Percentiles rank a stretch among this genome's conserved stretches.
phyloP scores from a whole-genome alignment of 345 rosid species.

The Gynandropsis gynandra region DNA sequence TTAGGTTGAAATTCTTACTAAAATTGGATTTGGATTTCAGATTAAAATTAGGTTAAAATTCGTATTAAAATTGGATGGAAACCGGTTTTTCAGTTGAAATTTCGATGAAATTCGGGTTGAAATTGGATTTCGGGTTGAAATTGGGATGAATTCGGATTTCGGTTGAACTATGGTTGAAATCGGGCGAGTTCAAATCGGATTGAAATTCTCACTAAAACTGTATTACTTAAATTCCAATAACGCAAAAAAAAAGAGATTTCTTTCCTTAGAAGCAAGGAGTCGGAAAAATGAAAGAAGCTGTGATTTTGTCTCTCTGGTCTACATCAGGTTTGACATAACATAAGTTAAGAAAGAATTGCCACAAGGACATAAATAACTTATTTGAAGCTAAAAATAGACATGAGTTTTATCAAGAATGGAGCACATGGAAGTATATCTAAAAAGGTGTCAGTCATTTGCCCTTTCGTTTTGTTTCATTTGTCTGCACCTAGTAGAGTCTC shows the following conservation, averaged over 20 bases:
- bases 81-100: too few relatives aligned
- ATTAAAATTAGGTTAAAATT: too few relatives aligned
- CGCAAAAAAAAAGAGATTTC: slow-evolving; percentile 6
- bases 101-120: too few relatives aligned
- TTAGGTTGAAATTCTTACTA: too few relatives aligned
- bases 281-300: background rate
- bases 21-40: too few relatives aligned
- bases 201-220: too few relatives aligned
- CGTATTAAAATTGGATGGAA: too few relatives aligned
- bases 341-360: background rate
- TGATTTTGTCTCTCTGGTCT: background rate
- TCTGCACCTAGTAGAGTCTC: slow-evolving; percentile 48
- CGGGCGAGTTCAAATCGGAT: too few relatives aligned
- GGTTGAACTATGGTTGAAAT: too few relatives aligned
- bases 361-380: background rate
- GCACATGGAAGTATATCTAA: slow-evolving; percentile 14
- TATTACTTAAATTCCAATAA: background rate
- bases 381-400: slow-evolving; percentile 2
- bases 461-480: slow-evolving; percentile 32
- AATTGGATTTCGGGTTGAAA: too few relatives aligned
- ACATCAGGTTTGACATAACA: slow-evolving; percentile 2
- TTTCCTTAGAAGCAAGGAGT: background rate
- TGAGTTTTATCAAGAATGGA: slow-evolving; percentile 2
- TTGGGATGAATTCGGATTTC: too few relatives aligned
- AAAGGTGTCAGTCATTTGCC: slow-evolving; percentile 27